Conservation (phyloP, 306 rosid species). For the Cicer pinnatifidum region DNA sequence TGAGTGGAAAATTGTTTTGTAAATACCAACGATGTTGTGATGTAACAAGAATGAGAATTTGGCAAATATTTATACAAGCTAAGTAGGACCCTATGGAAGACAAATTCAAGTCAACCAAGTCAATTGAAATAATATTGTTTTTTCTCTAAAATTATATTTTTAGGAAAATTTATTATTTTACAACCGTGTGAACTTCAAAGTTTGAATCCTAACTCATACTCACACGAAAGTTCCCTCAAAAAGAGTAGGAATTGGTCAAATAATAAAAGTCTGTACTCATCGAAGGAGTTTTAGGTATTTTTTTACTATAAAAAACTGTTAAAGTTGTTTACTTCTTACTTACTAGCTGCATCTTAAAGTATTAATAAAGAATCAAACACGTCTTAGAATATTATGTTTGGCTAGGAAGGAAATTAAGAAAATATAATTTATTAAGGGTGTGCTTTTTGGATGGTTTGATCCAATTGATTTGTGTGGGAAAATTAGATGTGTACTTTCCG, state of each 20-base stretch:
- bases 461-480: not conserved
- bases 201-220: not conserved
- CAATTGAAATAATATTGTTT: not conserved
- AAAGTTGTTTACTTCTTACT: too few relatives aligned
- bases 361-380: too few relatives aligned
- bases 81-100: not conserved
- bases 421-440: too few relatives aligned
- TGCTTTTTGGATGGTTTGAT: too few relatives aligned
- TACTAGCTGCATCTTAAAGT: too few relatives aligned
- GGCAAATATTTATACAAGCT: not conserved
- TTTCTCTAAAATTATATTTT: not conserved
- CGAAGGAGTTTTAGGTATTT: too few relatives aligned
- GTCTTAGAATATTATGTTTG: too few relatives aligned
- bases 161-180: not conserved
- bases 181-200: not conserved
- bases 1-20: not conserved
- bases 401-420: too few relatives aligned
- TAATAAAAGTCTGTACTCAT: not conserved
- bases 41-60: not conserved
- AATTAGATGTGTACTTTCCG: rapidly evolving
- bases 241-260: not conserved
- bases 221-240: not conserved
- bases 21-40: not conserved
- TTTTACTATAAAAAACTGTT: too few relatives aligned
- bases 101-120: constrained; percentile 4